Evolutionary conservation across 2,329 filamentous ascomycete species (phyloP).

Genomic region (Basipetospora sp.): DNA sequence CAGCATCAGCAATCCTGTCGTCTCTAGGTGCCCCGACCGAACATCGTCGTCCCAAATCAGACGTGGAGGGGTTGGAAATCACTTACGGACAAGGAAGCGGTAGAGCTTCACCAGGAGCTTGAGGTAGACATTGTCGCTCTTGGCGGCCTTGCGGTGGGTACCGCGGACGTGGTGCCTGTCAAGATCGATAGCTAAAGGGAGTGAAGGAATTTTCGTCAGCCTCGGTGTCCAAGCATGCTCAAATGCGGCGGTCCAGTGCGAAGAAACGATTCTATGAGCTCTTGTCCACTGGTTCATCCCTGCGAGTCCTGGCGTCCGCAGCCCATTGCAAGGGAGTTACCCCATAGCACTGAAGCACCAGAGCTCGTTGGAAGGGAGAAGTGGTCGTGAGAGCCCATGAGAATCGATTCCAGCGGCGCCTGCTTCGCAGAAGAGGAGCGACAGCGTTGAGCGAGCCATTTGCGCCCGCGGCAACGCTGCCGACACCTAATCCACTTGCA

Average conservation of each 20-base stretch:
- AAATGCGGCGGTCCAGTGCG: slow-evolving; percentile 26
- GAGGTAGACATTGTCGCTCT: slow-evolving; percentile 96
- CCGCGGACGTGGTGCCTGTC: slow-evolving; percentile 53
- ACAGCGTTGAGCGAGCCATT: background rate
- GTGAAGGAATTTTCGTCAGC: slow-evolving; percentile 18
- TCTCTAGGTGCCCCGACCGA: too few species aligned
- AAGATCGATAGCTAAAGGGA: slow-evolving; percentile 54
- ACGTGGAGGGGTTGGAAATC: background rate
- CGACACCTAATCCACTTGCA: slow-evolving; percentile 34
- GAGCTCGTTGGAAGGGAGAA: too few species aligned
- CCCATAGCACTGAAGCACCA: too few species aligned
- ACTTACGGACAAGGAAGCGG: slow-evolving; percentile 89
- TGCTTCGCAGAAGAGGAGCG: slow-evolving; percentile 9
- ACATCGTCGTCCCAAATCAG: too few species aligned
- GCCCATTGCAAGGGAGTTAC: too few species aligned
- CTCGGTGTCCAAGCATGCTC: slow-evolving; percentile 44
- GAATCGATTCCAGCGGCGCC: slow-evolving; percentile 3
- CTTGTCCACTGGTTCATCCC: too few species aligned
- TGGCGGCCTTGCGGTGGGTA: slow-evolving; percentile 82
- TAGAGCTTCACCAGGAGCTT: slow-evolving; percentile 97
- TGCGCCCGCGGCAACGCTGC: background rate
- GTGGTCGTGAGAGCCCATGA: slow-evolving; percentile 7
- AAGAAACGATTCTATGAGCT: too few species aligned
- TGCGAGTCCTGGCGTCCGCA: too few species aligned
- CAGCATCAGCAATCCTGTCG: too few species aligned